Percentiles rank a stretch among this genome's conserved stretches.
Evolutionary conservation across 1,284 basidiomycete species (phyloP).

Genomic region (Vanrija sp.): DNA sequence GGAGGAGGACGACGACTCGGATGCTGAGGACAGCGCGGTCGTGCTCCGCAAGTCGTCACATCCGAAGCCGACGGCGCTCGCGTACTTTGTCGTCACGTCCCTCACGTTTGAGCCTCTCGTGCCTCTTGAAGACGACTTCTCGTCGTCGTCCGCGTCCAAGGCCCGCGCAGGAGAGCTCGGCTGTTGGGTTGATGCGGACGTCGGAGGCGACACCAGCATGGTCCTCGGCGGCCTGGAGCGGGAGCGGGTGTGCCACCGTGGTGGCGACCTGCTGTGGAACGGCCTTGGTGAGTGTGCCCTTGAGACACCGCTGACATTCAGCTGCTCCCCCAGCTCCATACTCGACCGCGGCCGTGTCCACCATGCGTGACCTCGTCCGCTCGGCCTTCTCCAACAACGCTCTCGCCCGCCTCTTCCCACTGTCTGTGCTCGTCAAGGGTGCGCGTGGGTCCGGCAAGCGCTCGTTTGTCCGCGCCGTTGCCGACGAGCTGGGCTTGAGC

Average conservation of each 20-base stretch:
- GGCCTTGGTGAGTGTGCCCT: conserved; percentile 1
- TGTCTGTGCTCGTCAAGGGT: conserved; percentile 53
- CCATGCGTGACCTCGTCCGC: conserved; percentile 32
- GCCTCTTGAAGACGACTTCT: conserved; percentile 45
- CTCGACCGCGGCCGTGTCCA: conserved; percentile 12
- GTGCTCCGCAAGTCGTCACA: neutral
- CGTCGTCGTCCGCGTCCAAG: conserved; percentile 48
- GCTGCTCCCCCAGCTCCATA: conserved; percentile 24
- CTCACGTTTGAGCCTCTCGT: conserved; percentile 60
- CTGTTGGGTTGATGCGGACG: conserved; percentile 71
- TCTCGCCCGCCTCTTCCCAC: conserved; percentile 22
- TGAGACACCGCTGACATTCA: neutral
- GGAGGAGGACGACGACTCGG: conserved; percentile 35
- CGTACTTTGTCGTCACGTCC: conserved; percentile 76
- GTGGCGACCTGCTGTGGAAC: conserved; percentile 30
- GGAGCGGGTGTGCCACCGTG: conserved; percentile 18
- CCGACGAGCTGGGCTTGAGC: conserved; percentile 56
- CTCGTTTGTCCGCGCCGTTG: conserved; percentile 38
- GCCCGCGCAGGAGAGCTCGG: conserved; percentile 65
- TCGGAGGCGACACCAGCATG: conserved; percentile 58
- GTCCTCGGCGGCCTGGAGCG: conserved; percentile 53
- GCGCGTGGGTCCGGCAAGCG: conserved; percentile 54
- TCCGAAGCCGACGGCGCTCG: conserved; percentile 48
- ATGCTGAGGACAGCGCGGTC: conserved; percentile 22
- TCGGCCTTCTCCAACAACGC: conserved; percentile 24